phyloP scores from a whole-genome alignment of 768 basidiomycete genomes.

The Polyporus arcularius region DNA sequence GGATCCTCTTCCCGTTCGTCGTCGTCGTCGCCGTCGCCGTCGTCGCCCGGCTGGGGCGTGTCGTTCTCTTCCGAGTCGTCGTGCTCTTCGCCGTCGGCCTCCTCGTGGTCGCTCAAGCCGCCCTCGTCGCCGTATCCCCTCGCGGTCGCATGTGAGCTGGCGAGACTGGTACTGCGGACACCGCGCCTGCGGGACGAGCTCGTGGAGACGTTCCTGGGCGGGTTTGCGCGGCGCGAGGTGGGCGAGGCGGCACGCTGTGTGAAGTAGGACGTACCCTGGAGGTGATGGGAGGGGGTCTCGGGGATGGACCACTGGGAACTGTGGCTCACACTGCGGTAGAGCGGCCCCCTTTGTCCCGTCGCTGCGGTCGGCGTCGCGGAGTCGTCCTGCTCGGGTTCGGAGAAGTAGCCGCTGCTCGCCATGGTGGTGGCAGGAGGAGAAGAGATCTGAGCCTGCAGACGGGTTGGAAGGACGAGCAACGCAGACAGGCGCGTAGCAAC shows the following conservation, averaged over 20 bases:
- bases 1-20: conserved; percentile 69
- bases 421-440: conserved; percentile 2
- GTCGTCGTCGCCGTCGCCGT: conserved; percentile 38
- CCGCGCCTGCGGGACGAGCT: conserved; percentile 48
- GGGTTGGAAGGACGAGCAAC: not conserved
- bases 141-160: conserved; percentile 54
- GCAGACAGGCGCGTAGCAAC: conserved; percentile 6
- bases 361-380: conserved; percentile 16
- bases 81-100: conserved; percentile 38
- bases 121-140: conserved; percentile 49
- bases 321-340: conserved; percentile 40
- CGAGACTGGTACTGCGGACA: conserved; percentile 61
- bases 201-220: conserved; percentile 52
- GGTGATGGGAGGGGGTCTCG: conserved; percentile 64
- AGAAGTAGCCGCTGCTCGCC: conserved; percentile 14
- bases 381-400: conserved; percentile 17
- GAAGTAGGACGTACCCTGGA: conserved; percentile 71
- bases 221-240: conserved; percentile 44
- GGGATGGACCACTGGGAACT: conserved; percentile 59
- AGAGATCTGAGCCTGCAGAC: conserved; percentile 19
- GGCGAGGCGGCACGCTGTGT: conserved; percentile 47
- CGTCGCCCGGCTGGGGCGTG: conserved; percentile 29
- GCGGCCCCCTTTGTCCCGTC: conserved; percentile 21
- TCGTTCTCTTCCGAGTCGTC: conserved; percentile 36
- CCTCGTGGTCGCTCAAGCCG: conserved; percentile 55